Conservation (phyloP, 192 early-diverging fungal genomes). For the Podila minutissima region DNA sequence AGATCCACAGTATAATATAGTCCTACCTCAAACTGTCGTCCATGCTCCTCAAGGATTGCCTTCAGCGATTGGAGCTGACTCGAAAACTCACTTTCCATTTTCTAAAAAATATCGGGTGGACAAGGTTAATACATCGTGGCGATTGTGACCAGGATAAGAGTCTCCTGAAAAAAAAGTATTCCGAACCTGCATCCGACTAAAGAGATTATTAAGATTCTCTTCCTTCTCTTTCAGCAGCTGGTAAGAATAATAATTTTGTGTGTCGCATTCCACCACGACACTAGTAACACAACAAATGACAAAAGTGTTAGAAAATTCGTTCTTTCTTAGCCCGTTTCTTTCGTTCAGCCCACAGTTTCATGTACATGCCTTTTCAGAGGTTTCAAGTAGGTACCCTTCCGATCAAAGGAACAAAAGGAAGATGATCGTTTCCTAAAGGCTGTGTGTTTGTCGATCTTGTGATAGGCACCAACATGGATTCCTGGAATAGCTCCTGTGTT, state of each 20-base stretch:
- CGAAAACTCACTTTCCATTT: constrained; percentile 33
- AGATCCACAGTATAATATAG: no score
- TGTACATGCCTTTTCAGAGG: constrained; percentile 19
- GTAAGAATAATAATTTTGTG: constrained; percentile 36
- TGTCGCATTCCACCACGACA: constrained; percentile 38
- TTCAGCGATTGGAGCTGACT: constrained; percentile 21
- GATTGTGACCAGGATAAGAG: no score
- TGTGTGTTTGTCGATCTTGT: constrained; percentile 24
- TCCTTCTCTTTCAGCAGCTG: constrained; percentile 43
- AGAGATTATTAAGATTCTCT: constrained; percentile 20
- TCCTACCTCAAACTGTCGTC: constrained; percentile 26
- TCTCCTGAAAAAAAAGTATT: no score
- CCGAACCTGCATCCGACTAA: constrained; percentile 27
- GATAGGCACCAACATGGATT: constrained; percentile 1
- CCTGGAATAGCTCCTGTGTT: constrained; percentile 27
- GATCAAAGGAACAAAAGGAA: constrained; percentile 14
- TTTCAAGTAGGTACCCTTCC: constrained; percentile 7
- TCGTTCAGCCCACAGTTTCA: no score
- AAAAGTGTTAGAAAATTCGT: neutral
- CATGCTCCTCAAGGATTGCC: constrained; percentile 14
- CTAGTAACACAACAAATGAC: neutral
- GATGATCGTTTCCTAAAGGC: constrained; percentile 35
- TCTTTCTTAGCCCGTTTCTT: no score
- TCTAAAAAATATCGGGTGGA: neutral
- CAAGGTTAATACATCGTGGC: neutral